phyloP scores from a whole-genome alignment of 768 basidiomycete genomes.

The Calocybe cyanea region DNA sequence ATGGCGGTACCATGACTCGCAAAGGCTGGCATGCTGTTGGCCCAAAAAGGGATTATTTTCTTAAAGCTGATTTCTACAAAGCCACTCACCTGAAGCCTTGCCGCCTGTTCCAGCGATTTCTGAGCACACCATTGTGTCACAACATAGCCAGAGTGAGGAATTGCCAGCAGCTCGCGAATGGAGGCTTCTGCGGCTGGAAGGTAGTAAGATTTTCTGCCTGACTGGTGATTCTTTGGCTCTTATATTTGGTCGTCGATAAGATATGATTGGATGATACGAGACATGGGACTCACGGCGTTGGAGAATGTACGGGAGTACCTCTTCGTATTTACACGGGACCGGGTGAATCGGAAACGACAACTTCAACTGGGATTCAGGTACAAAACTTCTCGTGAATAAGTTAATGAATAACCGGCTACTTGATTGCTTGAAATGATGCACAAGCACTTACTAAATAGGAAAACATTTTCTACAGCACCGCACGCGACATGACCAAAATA shows the following conservation, averaged over 20 bases:
- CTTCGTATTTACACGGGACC: constrained; percentile 21
- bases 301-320: constrained; percentile 27
- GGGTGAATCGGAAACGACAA: constrained; percentile 21
- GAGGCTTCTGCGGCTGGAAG: constrained; percentile 20
- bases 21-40: constrained; percentile 29
- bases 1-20: constrained; percentile 29
- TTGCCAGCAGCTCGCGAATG: constrained; percentile 23
- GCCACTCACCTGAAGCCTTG: constrained; percentile 7
- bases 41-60: background rate
- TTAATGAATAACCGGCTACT: too few species aligned
- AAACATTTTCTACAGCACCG: constrained; percentile 35
- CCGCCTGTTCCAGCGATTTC: constrained; percentile 23
- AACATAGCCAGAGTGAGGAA: constrained; percentile 13
- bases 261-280: background rate
- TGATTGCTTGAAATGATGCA: too few species aligned
- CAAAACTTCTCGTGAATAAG: constrained; percentile 23
- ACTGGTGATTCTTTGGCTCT: constrained; percentile 13
- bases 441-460: constrained; percentile 23
- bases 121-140: constrained; percentile 24
- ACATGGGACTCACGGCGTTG: constrained; percentile 19
- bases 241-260: background rate
- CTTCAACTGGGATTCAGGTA: constrained; percentile 24
- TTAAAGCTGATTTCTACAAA: background rate
- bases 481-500: constrained; percentile 34
- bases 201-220: constrained; percentile 23